Percentiles rank a stretch among this genome's conserved stretches.
Conservation (phyloP, 371 early-diverging fungal genomes). For the Mortierella sp. region DNA sequence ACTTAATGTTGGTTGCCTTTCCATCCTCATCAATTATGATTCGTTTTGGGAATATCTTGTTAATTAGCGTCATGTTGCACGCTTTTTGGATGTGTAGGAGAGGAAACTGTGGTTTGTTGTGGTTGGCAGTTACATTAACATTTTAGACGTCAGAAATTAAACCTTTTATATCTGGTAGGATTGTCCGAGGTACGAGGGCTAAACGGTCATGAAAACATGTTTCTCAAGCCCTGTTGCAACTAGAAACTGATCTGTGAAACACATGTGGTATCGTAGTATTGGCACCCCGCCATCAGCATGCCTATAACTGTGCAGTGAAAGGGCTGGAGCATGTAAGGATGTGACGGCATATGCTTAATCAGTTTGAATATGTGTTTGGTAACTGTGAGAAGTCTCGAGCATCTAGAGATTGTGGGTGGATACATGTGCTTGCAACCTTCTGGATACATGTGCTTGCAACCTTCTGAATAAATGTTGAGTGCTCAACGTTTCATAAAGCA, state of each 20-base stretch:
- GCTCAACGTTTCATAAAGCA: no score
- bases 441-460: no score
- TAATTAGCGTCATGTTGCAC: conserved; percentile 19
- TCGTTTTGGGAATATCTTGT: conserved; percentile 34
- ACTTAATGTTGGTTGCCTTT: conserved; percentile 52
- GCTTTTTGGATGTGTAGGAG: conserved; percentile 5
- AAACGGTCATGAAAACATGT: not conserved
- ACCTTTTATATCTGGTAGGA: not conserved
- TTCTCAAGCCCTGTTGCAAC: not conserved
- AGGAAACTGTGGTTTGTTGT: not conserved
- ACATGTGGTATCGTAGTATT: not conserved
- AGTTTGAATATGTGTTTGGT: no score
- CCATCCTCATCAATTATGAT: conserved; percentile 49
- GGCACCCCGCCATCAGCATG: conserved; percentile 1
- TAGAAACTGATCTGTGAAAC: conserved; percentile 2
- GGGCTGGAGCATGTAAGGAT: no score
- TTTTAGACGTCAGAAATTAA: not conserved
- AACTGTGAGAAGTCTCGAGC: no score
- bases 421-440: no score
- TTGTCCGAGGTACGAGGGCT: not conserved
- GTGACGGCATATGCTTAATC: no score
- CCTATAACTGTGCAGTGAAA: not conserved
- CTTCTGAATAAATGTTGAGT: no score
- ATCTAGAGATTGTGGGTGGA: no score
- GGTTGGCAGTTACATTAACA: not conserved